phyloP scores from a whole-genome alignment of 2,329 filamentous ascomycete genomes.

The Exophiala sp. region DNA sequence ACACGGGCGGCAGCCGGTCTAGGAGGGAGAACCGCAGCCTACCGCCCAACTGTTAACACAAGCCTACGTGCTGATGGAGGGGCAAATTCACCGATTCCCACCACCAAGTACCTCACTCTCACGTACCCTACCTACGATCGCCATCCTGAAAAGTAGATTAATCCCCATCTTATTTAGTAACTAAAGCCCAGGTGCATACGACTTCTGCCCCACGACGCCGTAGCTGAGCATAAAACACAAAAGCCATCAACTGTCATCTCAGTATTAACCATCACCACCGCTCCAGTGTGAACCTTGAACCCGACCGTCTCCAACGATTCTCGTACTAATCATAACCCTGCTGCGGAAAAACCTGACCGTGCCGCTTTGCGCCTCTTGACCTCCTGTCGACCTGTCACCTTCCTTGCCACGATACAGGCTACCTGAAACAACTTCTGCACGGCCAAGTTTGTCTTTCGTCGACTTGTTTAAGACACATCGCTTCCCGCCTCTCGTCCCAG shows the following conservation, averaged over 20 bases:
- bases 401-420: neutral
- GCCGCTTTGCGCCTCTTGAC: neutral
- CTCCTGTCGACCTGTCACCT: conserved; percentile 2
- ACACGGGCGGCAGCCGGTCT: too few species aligned
- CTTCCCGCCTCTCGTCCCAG: neutral
- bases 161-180: conserved; percentile 1
- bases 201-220: neutral
- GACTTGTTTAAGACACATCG: neutral
- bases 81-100: neutral
- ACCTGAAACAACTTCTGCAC: conserved; percentile 4
- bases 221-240: neutral
- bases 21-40: too few species aligned
- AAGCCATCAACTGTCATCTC: neutral
- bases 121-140: neutral
- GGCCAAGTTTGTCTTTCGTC: neutral
- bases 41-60: neutral
- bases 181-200: neutral
- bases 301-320: neutral
- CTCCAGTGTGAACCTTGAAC: too few species aligned
- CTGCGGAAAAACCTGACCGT: neutral
- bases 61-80: neutral
- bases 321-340: neutral
- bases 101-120: neutral
- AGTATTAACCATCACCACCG: too few species aligned
- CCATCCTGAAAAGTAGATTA: neutral